These are phyloP conservation scores for Coemansia aciculifera DNA, from an alignment of 192 early-diverging fungal genomes.

Conservation along the genomic window DNA sequence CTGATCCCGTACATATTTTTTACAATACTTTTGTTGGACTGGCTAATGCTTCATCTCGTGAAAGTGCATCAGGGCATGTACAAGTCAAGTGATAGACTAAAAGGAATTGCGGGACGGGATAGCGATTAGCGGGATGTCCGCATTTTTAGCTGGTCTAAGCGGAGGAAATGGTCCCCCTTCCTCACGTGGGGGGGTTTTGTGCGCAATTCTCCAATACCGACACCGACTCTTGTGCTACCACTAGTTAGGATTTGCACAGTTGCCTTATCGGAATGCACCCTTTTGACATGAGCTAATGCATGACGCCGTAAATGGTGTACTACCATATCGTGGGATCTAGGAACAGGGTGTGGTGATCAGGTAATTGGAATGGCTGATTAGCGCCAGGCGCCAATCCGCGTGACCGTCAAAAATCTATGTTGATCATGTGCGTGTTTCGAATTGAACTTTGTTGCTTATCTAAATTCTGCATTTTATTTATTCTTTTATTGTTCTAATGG, in stretches of 20 bases:
- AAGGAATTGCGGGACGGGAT: background rate
- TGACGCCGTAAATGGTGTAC: background rate
- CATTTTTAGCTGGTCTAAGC: background rate
- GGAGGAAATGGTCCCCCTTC: background rate
- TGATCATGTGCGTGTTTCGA: background rate
- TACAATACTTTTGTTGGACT: background rate
- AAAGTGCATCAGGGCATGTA: background rate
- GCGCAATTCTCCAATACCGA: background rate
- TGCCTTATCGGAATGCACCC: background rate
- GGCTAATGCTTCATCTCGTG: background rate
- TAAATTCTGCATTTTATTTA: background rate
- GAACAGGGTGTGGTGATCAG: background rate
- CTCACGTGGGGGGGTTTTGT: background rate
- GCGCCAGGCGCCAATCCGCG: background rate
- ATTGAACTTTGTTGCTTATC: background rate
- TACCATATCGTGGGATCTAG: background rate
- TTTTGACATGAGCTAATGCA: conserved; percentile 1
- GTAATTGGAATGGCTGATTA: background rate
- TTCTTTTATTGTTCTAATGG: conserved; percentile 7
- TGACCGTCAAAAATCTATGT: background rate
- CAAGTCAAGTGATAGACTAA: background rate
- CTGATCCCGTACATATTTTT: conserved; percentile 2
- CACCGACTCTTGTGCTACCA: background rate
- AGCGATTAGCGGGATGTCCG: background rate
- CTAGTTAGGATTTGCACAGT: background rate